Evolutionary conservation across 768 basidiomycete species (phyloP), one percentile per base, ranked within the genome.

Genomic region (Naganishia friedmannii): DNA sequence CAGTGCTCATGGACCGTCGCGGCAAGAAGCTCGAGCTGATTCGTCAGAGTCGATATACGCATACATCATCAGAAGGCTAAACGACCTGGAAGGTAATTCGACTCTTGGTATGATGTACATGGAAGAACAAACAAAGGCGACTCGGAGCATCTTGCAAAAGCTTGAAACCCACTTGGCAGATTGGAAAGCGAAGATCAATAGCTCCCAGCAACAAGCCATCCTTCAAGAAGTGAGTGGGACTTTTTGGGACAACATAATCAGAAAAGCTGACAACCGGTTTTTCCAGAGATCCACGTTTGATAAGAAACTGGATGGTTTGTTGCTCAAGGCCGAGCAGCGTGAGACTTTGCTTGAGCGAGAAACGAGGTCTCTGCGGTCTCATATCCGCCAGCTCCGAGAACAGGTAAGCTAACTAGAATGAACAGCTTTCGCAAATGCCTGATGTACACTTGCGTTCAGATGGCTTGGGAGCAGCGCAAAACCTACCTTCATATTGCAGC

Each of bases 31-130:
- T n/a, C 51, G 73, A 37, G 73, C 77, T 1, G 78, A 78, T 45
- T 77, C 76, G 7, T 78, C 78, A 9, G 96, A 99, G 79, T 94
- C 92, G 1, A 93, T 99, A 73, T 98, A 96, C 76, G 89, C 93
- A 9, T 91, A 89, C 15, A 99, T 98, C 74, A 94, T 94, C 88
- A 95, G 96, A 74, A 88, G 93, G 8, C 85, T 99, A 13, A 86
- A 87, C 2, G 86, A 87, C 7, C 85, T 98, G 17, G 94, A 98
- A 80, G 86, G 86, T 10, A 96, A 94, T 74, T 90, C 93, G 57
- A 91, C 91, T 0, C 84, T 97, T 3, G 89, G 91, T 53, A 86
- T 88, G 26, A 81, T 87, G 21, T 98, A 96, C 77, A 88, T 96
- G 15, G 93, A 93, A 74, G 92, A 94, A 77, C 95, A 98, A 76